Conservation (phyloP, 2,329 filamentous ascomycete genomes). For the Cladosporium halotolerans region DNA sequence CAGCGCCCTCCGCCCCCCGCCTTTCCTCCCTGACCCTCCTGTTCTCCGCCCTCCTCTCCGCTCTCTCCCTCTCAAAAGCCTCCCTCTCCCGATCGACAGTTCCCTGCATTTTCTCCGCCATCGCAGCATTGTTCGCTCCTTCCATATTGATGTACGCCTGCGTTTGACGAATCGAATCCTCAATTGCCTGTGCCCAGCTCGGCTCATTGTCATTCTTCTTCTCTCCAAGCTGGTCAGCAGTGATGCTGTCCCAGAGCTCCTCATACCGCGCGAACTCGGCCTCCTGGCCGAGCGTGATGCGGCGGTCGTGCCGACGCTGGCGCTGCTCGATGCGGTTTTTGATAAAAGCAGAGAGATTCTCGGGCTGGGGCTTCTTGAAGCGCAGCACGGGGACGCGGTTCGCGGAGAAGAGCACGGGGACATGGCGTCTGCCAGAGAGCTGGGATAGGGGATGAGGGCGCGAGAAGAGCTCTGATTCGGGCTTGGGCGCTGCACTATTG, state of each 20-base stretch:
- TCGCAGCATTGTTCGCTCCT: constrained; percentile 22
- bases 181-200: constrained; percentile 32
- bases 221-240: constrained; percentile 21
- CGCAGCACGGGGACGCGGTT: constrained; percentile 58
- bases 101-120: constrained; percentile 38
- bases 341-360: constrained; percentile 52
- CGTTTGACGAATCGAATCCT: constrained; percentile 35
- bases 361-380: constrained; percentile 59
- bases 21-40: not conserved
- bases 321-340: constrained; percentile 45
- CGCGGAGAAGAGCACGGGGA: constrained; percentile 55
- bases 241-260: constrained; percentile 43
- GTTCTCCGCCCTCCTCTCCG: constrained; percentile 13
- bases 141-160: constrained; percentile 18
- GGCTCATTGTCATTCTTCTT: constrained; percentile 13
- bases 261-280: constrained; percentile 36
- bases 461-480: constrained; percentile 14
- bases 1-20: not conserved
- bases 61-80: constrained; percentile 36
- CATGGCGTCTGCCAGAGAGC: constrained; percentile 48
- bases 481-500: not conserved
- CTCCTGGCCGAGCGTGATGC: constrained; percentile 39
- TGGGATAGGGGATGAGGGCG: constrained; percentile 25
- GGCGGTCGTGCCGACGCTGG: constrained; percentile 35
- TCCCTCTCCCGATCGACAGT: constrained; percentile 45